Conservation (phyloP, 2,329 filamentous ascomycete species). For the Fusarium virguliforme region DNA sequence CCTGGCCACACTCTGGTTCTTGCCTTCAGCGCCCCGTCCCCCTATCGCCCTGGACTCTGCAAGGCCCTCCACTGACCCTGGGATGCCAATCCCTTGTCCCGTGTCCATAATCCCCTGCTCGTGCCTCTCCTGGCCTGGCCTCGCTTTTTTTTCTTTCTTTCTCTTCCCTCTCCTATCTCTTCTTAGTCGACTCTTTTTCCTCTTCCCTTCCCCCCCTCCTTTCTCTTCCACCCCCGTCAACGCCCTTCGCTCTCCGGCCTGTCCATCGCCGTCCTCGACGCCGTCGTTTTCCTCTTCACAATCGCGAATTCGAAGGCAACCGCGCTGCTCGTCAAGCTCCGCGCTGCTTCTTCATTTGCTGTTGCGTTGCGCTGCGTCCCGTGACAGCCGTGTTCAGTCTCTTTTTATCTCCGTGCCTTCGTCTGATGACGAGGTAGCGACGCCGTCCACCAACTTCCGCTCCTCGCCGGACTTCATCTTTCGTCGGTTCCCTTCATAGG, state of each 20-base stretch:
- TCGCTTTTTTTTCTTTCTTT: constrained; percentile 48
- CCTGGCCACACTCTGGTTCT: constrained; percentile 24
- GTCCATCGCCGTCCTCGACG: constrained; percentile 48
- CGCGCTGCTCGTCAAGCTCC: constrained; percentile 38
- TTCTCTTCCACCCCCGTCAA: constrained; percentile 49
- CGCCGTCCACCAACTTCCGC: constrained; percentile 34
- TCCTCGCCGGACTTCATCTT: constrained; percentile 47
- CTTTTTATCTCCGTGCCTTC: constrained; percentile 39
- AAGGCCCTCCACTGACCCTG: constrained; percentile 42
- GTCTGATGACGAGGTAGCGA: constrained; percentile 49
- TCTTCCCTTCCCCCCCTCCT: constrained; percentile 45
- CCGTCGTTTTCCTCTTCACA: constrained; percentile 34
- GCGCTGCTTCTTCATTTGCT: constrained; percentile 40
- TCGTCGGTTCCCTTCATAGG: constrained; percentile 49
- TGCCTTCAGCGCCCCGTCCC: constrained; percentile 37
- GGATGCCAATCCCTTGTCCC: constrained; percentile 51
- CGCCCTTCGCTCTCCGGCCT: constrained; percentile 50
- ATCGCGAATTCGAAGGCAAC: constrained; percentile 46
- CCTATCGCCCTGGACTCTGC: constrained; percentile 48
- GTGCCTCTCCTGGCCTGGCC: constrained; percentile 48
- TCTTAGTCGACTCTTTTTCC: constrained; percentile 48
- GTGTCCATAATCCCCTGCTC: constrained; percentile 52
- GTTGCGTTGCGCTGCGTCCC: constrained; percentile 46
- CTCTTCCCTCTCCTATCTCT: constrained; percentile 49
- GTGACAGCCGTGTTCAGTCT: constrained; percentile 37